phyloP scores from a whole-genome alignment of 441 rosid genomes.

The Pelargonium exstipulatum region DNA sequence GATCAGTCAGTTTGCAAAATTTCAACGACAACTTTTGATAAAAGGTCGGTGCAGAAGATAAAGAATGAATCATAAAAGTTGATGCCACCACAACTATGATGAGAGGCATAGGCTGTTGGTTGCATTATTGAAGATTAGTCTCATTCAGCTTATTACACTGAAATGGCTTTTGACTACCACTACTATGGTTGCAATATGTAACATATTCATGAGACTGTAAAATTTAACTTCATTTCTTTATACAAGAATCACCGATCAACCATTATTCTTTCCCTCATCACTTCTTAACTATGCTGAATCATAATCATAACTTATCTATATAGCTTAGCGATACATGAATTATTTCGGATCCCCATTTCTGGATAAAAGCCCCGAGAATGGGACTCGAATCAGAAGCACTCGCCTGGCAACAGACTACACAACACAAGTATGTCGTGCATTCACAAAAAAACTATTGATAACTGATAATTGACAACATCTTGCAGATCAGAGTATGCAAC shows the following conservation, averaged over 20 bases:
- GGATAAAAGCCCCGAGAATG: neutral
- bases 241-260: neutral
- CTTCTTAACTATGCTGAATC: neutral
- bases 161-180: neutral
- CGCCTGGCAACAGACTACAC: neutral
- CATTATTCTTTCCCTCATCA: neutral
- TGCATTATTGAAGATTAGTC: slow-evolving; percentile 1
- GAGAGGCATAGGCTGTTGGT: neutral
- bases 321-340: neutral
- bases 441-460: too few species aligned
- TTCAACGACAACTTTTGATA: neutral
- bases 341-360: neutral
- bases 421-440: too few species aligned
- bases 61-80: neutral
- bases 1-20: neutral
- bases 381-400: neutral
- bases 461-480: too few species aligned
- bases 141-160: neutral
- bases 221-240: neutral
- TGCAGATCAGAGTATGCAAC: too few species aligned
- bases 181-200: neutral
- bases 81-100: too few species aligned
- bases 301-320: slow-evolving; percentile 4
- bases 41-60: neutral
- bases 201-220: neutral